Percentiles rank a stretch among this genome's conserved stretches.
Evolutionary conservation across 768 basidiomycete species (phyloP).

Genomic region (Suillus ampliporus): DNA sequence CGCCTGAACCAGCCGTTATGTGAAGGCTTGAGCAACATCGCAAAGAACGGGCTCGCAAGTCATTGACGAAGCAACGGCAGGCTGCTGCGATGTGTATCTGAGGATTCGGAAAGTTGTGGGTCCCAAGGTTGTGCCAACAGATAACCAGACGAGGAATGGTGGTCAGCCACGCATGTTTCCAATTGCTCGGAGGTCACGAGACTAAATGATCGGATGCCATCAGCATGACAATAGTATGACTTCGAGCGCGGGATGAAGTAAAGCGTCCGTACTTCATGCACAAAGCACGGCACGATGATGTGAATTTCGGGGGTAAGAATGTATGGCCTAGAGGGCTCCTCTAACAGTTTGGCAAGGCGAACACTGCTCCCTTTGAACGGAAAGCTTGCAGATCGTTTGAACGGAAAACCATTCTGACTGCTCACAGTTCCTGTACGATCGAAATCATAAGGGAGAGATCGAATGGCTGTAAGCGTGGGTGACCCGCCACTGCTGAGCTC

Average conservation of each 20-base stretch:
- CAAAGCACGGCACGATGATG: constrained; percentile 6
- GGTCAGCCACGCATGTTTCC: not conserved
- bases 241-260: not conserved
- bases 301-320: constrained; percentile 1
- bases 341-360: not conserved
- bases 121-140: constrained; percentile 5
- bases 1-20: too few relatives aligned
- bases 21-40: too few relatives aligned
- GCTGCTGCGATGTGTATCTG: too few relatives aligned
- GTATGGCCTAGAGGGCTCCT: constrained; percentile 2
- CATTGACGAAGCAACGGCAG: too few relatives aligned
- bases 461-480: too few relatives aligned
- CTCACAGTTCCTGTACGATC: not conserved
- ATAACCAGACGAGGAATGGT: not conserved
- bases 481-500: too few relatives aligned
- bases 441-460: not conserved
- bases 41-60: too few relatives aligned
- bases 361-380: not conserved
- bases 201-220: constrained; percentile 1
- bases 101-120: too few relatives aligned
- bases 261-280: constrained; percentile 3
- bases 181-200: not conserved
- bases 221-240: not conserved
- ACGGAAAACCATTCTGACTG: not conserved
- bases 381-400: too few relatives aligned